Evolutionary conservation across 2,329 filamentous ascomycete species (phyloP), one percentile per base, ranked within the genome.

Genomic region (Paecilomyces niveus): DNA sequence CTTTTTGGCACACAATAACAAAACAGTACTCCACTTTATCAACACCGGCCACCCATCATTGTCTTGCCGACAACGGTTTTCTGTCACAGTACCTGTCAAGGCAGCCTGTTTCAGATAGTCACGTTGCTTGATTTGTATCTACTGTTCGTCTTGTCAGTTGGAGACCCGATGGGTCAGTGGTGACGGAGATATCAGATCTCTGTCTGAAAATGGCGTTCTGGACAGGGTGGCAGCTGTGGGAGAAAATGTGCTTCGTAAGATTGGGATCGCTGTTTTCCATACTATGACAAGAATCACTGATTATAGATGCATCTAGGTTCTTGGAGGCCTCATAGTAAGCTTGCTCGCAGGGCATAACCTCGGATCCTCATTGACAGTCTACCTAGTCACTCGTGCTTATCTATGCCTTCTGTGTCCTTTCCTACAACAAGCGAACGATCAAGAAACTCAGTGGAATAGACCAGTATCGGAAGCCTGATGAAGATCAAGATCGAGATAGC

Each of bases 231-330:
- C 39, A 83, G 65, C 77, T 94, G 67, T 96, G 92, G 92, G 85
- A 94, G 80, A 86, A 96, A 78, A 87, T 96, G 86, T 89, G 87
- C 56, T 90, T 96, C 78, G 92, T 96, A 78, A 80, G 89, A 57
- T 24, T 10, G 18, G 29, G 31, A 54, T 32, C 15, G 15, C 15
- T 53, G 50, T n/a, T 9, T n/a, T 15, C 50, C 22, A 13, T n/a
- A 5, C 15, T 9, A 9, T 9, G 53, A 53, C 5, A 15, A 35
- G 6, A 39, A 15, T 35, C 50, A 58, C 67, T 72, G 55, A 67
- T 39, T 8, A 6, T 56, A 39, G 45, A 15, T n/a, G 3, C 54
- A n/a, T 22, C 58, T 63, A 95, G 90, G 83, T 91, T 31, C 82
- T 96, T 54, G 89, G 81, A 39, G 83, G 84, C 64, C 84, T 83